Base-by-base conservation (phyloP, 768 basidiomycete genomes). In the Mycena crocata region DNA sequence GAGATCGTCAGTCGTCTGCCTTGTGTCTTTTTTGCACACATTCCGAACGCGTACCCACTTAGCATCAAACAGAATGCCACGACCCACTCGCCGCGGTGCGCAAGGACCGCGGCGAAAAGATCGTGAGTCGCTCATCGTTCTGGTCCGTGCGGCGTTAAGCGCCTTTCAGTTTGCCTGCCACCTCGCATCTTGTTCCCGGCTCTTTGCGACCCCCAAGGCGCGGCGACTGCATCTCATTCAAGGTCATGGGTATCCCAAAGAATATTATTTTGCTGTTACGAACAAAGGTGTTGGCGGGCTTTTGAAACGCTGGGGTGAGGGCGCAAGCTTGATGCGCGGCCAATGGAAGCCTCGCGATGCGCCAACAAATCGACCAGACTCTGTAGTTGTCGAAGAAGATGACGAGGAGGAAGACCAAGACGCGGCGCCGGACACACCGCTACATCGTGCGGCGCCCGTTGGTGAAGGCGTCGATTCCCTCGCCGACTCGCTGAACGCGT, bases 261-360 rank as follows among this genome's bases (percentile, higher is more conserved):
- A 95, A 73, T 97, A 91, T 77, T 96, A 94, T 79, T 97, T 96
- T 75, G 88, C 92, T 23, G 91, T 97, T 23, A 95, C 93, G 19
- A 96, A 96, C 79, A 95, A 93, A 75, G 95, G 95, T 24, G 88
- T 95, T 15, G 94, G 93, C 15, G 93, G 91, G 5, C 79, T 95
- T 21, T 76, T 95, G 60, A 87, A 88, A 75, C 87, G 82, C 72
- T 95, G 93, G 92, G 94, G 94, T 13, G 92, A 93, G 64, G 94
- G 93, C 8, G 94, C 87, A 6, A 94, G 92, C 70, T 83, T 95
- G 80, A 82, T 95, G 57, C 84, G 94, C 40, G 86, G 86, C 14
- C 81, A 86, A 61, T 95, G 93, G 93, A 92, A 87, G 55, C 67
- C 81, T 0, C 55, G 68, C 26, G 68, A 70, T 12, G 14, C 54